phyloP scores from a whole-genome alignment of 2,329 filamentous ascomycete species.

The Hypoxylon sp. region DNA sequence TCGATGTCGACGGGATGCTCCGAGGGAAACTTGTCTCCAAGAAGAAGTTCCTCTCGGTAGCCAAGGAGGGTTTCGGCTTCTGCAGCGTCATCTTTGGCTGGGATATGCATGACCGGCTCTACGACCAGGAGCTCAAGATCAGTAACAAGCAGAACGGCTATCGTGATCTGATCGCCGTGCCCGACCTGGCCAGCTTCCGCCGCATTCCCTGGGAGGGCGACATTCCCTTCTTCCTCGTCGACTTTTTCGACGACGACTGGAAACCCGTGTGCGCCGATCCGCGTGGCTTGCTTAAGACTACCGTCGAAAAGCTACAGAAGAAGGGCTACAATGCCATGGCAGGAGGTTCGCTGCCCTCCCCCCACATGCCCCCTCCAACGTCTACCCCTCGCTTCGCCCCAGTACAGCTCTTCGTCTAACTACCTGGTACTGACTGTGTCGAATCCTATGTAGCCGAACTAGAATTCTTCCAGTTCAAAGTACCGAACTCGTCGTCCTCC shows the following conservation, averaged over 20 bases:
- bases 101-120: slow-evolving; percentile 87
- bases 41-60: slow-evolving; percentile 81
- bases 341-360: slow-evolving; percentile 64
- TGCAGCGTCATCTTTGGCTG: slow-evolving; percentile 86
- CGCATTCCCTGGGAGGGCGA: slow-evolving; percentile 82
- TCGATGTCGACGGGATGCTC: slow-evolving; percentile 79
- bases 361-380: neutral
- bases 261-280: slow-evolving; percentile 75
- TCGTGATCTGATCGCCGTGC: slow-evolving; percentile 75
- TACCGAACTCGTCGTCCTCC: slow-evolving; percentile 34
- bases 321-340: slow-evolving; percentile 76
- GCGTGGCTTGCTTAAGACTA: slow-evolving; percentile 69
- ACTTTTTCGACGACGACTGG: slow-evolving; percentile 73
- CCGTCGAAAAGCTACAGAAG: slow-evolving; percentile 66
- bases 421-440: slow-evolving; percentile 5
- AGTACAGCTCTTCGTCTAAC: neutral
- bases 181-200: slow-evolving; percentile 74
- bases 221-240: slow-evolving; percentile 77
- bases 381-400: neutral
- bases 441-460: slow-evolving; percentile 69
- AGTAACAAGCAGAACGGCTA: slow-evolving; percentile 84
- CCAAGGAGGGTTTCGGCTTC: slow-evolving; percentile 79
- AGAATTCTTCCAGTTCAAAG: slow-evolving; percentile 66
- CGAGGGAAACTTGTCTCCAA: slow-evolving; percentile 84
- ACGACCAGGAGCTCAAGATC: slow-evolving; percentile 76